Evolutionary conservation across 1,139 yeast species (phyloP).

Genomic region (Suhomyces guaymorum): DNA sequence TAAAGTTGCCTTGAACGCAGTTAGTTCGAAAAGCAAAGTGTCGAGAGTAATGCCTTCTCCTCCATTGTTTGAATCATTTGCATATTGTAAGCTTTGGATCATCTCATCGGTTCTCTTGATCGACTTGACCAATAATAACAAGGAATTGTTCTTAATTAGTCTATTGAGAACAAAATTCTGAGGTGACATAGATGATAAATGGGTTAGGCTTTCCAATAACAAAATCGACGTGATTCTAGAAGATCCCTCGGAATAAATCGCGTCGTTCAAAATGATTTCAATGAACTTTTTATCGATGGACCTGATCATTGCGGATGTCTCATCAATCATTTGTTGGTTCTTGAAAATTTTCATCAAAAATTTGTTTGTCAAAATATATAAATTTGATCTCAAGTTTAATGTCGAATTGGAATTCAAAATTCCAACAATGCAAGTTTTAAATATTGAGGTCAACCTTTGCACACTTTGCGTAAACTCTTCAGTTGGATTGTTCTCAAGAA

Average conservation of each 20-base stretch:
- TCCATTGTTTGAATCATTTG: slow-evolving; percentile 5
- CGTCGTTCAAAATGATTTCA: slow-evolving; percentile 71
- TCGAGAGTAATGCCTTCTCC: slow-evolving; percentile 45
- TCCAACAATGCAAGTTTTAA: slow-evolving; percentile 73
- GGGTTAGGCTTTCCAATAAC: slow-evolving; percentile 68
- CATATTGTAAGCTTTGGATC: slow-evolving; percentile 36
- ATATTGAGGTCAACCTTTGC: slow-evolving; percentile 64
- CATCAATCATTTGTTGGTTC: slow-evolving; percentile 43
- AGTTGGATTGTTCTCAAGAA: slow-evolving; percentile 22
- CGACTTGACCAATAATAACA: slow-evolving; percentile 64
- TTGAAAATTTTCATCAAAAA: slow-evolving; percentile 56
- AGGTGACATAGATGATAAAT: slow-evolving; percentile 51
- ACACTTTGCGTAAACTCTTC: slow-evolving; percentile 28
- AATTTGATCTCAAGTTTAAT: slow-evolving; percentile 68
- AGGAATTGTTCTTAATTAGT: slow-evolving; percentile 64
- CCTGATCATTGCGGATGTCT: slow-evolving; percentile 53
- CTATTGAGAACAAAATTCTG: slow-evolving; percentile 61
- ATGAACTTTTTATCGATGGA: slow-evolving; percentile 63
- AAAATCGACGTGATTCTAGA: slow-evolving; percentile 76
- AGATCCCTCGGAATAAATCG: slow-evolving; percentile 76
- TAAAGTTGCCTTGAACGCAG: slow-evolving; percentile 72
- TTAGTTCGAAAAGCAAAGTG: slow-evolving; percentile 64
- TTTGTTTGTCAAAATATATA: slow-evolving; percentile 71
- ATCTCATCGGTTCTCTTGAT: slow-evolving; percentile 69
- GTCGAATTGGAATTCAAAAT: slow-evolving; percentile 70